A percentile compares a stretch with the other conserved stretches of the same genome.
These are phyloP conservation scores for Xylaria longipes DNA, from an alignment of 495 filamentous ascomycete species.

Conservation along the genomic window DNA sequence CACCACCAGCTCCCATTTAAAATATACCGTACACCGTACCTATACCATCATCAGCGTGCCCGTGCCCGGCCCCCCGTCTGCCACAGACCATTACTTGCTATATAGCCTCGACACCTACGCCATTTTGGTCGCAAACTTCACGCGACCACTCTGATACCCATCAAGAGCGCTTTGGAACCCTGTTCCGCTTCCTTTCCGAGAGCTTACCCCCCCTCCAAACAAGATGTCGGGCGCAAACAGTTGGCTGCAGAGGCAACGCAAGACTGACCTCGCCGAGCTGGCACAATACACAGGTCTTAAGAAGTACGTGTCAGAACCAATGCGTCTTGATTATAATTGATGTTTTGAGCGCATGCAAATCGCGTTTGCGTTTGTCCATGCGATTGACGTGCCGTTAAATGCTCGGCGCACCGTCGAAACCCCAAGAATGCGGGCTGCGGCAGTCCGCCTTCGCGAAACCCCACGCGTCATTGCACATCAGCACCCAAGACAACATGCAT, in stretches of 20 bases:
- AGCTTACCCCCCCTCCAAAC: constrained; percentile 6
- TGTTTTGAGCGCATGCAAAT: constrained; percentile 22
- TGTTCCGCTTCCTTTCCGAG: neutral
- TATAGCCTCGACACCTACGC: constrained; percentile 23
- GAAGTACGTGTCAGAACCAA: constrained; percentile 61
- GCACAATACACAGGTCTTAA: constrained; percentile 74
- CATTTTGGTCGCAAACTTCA: constrained; percentile 43
- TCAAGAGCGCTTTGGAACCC: neutral
- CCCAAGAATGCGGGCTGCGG: constrained; percentile 30
- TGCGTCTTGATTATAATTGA: constrained; percentile 18
- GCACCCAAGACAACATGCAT: constrained; percentile 23
- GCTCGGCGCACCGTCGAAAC: constrained; percentile 22
- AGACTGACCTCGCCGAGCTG: constrained; percentile 78
- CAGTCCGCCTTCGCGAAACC: constrained; percentile 13
- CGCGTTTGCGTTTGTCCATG: neutral
- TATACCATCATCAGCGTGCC: constrained; percentile 17
- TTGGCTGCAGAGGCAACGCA: constrained; percentile 85
- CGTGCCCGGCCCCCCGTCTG: constrained; percentile 21
- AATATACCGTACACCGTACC: neutral
- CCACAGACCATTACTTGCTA: constrained; percentile 31
- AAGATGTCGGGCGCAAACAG: constrained; percentile 57
- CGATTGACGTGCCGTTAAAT: constrained; percentile 12
- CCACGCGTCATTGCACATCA: constrained; percentile 31
- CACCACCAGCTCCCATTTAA: constrained; percentile 22
- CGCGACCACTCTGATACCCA: constrained; percentile 38